Percentiles rank a stretch among this genome's conserved stretches.
Conservation (phyloP, 352 stramenopile genomes). For the Globisporangium spinosum region DNA sequence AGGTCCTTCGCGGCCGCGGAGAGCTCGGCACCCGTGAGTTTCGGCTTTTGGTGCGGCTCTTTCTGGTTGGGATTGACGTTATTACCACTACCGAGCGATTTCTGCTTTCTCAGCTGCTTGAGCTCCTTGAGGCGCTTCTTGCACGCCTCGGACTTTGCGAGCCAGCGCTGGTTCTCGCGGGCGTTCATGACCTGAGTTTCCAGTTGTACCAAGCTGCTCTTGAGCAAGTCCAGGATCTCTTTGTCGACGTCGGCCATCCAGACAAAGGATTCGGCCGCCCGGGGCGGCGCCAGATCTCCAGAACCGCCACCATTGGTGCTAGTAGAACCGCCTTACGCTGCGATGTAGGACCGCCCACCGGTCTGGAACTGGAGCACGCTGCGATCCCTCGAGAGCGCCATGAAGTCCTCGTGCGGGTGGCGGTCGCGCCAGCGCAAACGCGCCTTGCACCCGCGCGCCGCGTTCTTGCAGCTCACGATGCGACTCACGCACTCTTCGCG, state of each 20-base stretch:
- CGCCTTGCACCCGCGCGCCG: conserved; percentile 52
- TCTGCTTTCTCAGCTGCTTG: conserved; percentile 35
- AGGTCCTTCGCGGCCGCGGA: conserved; percentile 36
- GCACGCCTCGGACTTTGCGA: conserved; percentile 37
- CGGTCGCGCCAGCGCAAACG: conserved; percentile 61
- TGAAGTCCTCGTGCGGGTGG: conserved; percentile 64
- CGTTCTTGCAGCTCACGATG: conserved; percentile 67
- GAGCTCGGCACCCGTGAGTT: conserved; percentile 25
- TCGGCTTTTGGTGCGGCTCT: conserved; percentile 10
- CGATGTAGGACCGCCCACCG: conserved; percentile 42
- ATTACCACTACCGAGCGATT: neutral
- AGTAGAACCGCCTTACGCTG: conserved; percentile 21
- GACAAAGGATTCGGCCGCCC: conserved; percentile 68
- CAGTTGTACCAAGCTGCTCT: conserved; percentile 31
- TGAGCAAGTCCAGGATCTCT: conserved; percentile 51
- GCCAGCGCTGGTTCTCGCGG: conserved; percentile 38
- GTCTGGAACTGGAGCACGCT: conserved; percentile 52
- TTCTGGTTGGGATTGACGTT: neutral
- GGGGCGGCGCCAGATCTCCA: conserved; percentile 50
- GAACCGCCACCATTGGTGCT: neutral
- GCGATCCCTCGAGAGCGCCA: conserved; percentile 36
- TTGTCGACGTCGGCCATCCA: conserved; percentile 48
- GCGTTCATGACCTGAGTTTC: conserved; percentile 35
- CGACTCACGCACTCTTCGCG: conserved; percentile 54
- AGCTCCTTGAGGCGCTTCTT: conserved; percentile 52